Evolutionary conservation across 768 basidiomycete genomes (phyloP), one percentile per base, ranked within the genome.

Genomic region (Pulveroboletus sp.): DNA sequence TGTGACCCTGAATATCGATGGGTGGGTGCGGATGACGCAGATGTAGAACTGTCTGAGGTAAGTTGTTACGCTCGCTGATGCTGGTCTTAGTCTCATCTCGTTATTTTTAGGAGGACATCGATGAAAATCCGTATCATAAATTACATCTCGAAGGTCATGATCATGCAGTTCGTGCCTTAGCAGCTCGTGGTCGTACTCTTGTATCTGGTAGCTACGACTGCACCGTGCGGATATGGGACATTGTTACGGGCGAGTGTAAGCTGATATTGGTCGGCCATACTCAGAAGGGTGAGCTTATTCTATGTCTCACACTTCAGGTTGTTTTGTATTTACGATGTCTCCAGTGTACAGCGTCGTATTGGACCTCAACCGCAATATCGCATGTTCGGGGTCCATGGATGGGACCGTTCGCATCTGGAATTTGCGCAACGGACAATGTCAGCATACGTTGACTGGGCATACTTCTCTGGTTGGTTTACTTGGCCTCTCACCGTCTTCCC

Each of bases 381-480:
- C 92, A 26, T 93, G 91, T 57, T 98, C 96, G 2, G 95, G 95
- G 8, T 97, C 94, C 5, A 95, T 97, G 94, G 95, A 98, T 67
- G 89, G 92, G 40, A 94, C 92, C 2, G 94, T 98, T 54, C 89
- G 91, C 43, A 82, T 99, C 32, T 99, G 95, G 95, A 86, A 89
- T 58, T 74, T 95, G 32, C 79, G 77, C 44, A 91, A 79, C 2
- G 95, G 95, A 0, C 77, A 84, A 61, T 89, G 86, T 51, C 76
- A 84, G 30, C 83, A 90, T 61, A 83, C 83, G 3, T 76, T 98
- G 21, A 83, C 84, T 5, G 95, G 95, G 0, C 95, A 99, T 62
- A 93, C 89, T 0, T 95, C 93, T 4, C 82, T 99, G 43, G 95
- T 99, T 38, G 96, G 96, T 9, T 76, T 99, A 0, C 78, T 99